Conservation (phyloP, 164 flowering plant species). For the Liriodendron chinense region DNA sequence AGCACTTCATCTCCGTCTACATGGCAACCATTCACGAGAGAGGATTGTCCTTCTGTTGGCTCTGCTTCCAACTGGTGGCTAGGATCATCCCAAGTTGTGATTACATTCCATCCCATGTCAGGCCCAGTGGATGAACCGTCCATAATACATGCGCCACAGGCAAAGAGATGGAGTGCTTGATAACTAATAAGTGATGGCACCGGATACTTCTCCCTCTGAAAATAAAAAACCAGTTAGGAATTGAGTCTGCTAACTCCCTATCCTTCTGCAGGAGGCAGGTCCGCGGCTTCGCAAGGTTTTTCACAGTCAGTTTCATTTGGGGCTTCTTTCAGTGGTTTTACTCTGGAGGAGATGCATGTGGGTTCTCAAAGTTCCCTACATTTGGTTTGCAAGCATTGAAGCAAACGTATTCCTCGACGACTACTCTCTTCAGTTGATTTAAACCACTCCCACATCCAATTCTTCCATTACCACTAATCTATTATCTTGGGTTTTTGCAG, state of each 20-base stretch:
- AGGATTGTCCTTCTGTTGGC: too few species aligned
- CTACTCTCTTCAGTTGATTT: background rate
- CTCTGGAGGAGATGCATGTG: conserved; percentile 22
- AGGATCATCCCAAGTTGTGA: background rate
- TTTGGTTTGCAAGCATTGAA: conserved; percentile 20
- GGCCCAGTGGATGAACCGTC: background rate
- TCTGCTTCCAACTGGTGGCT: background rate
- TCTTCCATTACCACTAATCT: background rate
- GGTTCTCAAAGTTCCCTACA: conserved; percentile 20
- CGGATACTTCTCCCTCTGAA: background rate
- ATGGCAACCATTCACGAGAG: background rate
- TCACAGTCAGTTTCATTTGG: conserved; percentile 16
- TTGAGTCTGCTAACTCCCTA: background rate
- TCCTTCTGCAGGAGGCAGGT: conserved; percentile 42
- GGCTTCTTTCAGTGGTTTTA: conserved; percentile 25
- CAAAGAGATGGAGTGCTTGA: background rate
- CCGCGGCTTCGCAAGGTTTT: conserved; percentile 15
- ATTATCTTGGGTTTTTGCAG: conserved; percentile 37
- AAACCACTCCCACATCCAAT: background rate
- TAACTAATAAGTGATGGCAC: background rate
- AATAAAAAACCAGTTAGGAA: background rate
- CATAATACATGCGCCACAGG: background rate
- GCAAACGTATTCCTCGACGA: conserved; percentile 9
- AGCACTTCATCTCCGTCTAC: background rate
- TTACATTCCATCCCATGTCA: background rate